These are phyloP conservation scores for Beauveria asiatica DNA, from an alignment of 2,329 filamentous ascomycete genomes.

Conservation along the genomic window DNA sequence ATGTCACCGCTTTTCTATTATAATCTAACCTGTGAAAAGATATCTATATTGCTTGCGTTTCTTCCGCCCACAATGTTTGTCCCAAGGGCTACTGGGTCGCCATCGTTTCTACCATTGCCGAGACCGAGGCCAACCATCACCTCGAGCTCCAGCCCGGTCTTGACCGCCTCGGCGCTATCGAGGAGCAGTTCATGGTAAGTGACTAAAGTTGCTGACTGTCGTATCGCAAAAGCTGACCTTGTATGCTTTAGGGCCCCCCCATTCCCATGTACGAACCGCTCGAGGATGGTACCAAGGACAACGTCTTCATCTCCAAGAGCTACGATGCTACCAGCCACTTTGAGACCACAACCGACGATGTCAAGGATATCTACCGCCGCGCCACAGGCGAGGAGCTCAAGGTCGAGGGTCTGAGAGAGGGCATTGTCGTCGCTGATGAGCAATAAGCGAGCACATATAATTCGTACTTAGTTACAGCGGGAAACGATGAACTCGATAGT, in stretches of 20 bases:
- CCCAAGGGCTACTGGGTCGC: conserved; percentile 99
- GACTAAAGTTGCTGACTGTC: not conserved
- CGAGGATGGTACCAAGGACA: conserved; percentile 73
- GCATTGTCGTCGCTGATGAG: conserved; percentile 63
- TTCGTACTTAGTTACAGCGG: not conserved
- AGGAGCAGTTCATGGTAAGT: conserved; percentile 89
- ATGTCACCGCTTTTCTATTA: not conserved
- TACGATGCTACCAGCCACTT: conserved; percentile 98
- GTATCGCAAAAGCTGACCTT: not conserved
- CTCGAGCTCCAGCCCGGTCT: conserved; percentile 88
- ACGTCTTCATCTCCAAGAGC: conserved; percentile 96
- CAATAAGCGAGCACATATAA: conserved; percentile 28
- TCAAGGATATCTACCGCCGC: conserved; percentile 84
- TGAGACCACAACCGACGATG: conserved; percentile 84
- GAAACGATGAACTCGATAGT: conserved; percentile 4
- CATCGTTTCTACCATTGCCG: conserved; percentile 95
- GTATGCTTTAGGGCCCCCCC: conserved; percentile 52
- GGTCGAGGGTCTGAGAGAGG: conserved; percentile 79
- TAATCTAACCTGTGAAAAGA: conserved; percentile 41
- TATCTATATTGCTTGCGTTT: conserved; percentile 95
- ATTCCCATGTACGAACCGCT: conserved; percentile 92
- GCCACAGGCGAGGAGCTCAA: conserved; percentile 77
- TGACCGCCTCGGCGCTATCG: conserved; percentile 83
- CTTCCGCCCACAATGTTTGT: conserved; percentile 93
- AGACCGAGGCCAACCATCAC: conserved; percentile 87